A percentile compares a stretch with the other conserved stretches of the same genome.
Evolutionary conservation across 176 grass and related monocot species (phyloP).

Genomic region (Leersia perrieri): DNA sequence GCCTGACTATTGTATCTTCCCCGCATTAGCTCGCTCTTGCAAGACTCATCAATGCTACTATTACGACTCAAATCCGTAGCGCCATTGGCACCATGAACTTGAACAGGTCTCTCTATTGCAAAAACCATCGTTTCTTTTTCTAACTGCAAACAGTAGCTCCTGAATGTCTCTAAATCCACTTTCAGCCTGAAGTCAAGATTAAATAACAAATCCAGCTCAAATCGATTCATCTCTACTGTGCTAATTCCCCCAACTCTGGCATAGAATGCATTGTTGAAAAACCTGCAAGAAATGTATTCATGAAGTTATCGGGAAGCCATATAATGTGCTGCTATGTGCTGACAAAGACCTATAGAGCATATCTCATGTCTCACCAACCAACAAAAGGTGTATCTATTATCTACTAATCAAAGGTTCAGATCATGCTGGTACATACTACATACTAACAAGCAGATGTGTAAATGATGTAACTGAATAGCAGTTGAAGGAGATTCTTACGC

Average conservation of each 20-base stretch:
- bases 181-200: conserved; percentile 88
- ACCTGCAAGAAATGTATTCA: conserved; percentile 37
- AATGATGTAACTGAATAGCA: not conserved
- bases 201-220: conserved; percentile 82
- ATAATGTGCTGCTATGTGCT: not conserved
- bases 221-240: conserved; percentile 76
- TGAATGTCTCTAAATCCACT: conserved; percentile 61
- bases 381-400: not conserved
- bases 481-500: conserved; percentile 42
- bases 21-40: conserved; percentile 41
- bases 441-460: not conserved
- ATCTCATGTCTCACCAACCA: not conserved
- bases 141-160: conserved; percentile 70
- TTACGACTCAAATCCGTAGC: conserved; percentile 20
- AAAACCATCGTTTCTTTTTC: conserved; percentile 53
- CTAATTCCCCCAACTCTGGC: conserved; percentile 81
- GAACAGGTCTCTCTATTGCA: conserved; percentile 59
- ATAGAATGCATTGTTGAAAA: conserved; percentile 93
- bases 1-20: conserved; percentile 45
- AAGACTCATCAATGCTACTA: conserved; percentile 47
- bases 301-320: not conserved
- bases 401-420: conserved; percentile 6
- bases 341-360: not conserved
- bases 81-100: conserved; percentile 20
- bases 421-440: not conserved